Conservation (phyloP, 768 basidiomycete species). For the Clathrus columnatus region DNA sequence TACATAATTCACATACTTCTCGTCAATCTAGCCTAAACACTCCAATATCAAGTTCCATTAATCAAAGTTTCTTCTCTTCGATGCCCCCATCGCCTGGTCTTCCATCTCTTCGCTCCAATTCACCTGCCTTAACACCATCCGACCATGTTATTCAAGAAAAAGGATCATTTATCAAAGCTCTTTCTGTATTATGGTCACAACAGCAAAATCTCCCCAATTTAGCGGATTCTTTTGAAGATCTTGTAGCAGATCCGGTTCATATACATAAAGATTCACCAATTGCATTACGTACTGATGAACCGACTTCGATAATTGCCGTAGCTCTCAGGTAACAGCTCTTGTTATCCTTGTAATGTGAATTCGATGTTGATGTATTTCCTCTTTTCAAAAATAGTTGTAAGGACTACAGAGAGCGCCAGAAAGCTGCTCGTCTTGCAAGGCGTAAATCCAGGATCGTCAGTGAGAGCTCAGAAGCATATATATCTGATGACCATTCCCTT, state of each 20-base stretch:
- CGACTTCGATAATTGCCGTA: conserved; percentile 94
- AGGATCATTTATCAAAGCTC: conserved; percentile 68
- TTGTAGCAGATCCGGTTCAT: conserved; percentile 76
- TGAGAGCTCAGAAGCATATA: conserved; percentile 76
- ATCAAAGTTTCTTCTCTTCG: conserved; percentile 24
- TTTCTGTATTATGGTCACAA: conserved; percentile 77
- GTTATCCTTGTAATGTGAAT: too few species aligned
- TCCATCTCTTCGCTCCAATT: conserved; percentile 4
- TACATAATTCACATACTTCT: neutral
- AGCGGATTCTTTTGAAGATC: conserved; percentile 51
- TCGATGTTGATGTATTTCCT: too few species aligned
- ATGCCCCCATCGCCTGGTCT: conserved; percentile 50
- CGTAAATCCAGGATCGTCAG: conserved; percentile 38
- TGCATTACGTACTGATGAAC: conserved; percentile 93
- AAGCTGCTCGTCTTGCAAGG: conserved; percentile 37
- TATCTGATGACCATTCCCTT: conserved; percentile 82
- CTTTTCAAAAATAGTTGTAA: conserved; percentile 28
- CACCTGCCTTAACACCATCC: conserved; percentile 14
- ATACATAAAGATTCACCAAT: conserved; percentile 92
- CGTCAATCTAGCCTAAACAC: neutral
- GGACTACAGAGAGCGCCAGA: conserved; percentile 48
- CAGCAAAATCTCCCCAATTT: conserved; percentile 31
- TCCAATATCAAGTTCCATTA: neutral
- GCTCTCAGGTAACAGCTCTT: conserved; percentile 62
- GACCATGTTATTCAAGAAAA: conserved; percentile 36